These are phyloP conservation scores for Beauveria medogensis DNA, from an alignment of 2,329 filamentous ascomycete species.

Conservation along the genomic window DNA sequence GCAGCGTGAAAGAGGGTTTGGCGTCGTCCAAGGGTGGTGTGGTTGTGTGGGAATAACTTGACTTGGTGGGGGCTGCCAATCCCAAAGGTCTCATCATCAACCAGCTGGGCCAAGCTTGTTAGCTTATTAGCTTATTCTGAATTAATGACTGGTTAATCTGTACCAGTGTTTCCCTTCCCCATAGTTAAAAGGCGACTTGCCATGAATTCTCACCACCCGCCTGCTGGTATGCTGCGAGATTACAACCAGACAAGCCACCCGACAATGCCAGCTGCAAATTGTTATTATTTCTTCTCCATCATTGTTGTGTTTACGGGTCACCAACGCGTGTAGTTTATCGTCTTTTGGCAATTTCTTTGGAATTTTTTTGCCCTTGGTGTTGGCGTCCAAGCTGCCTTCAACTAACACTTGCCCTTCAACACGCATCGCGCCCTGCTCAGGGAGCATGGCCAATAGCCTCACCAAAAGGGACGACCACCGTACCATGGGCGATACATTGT, in stretches of 20 bases:
- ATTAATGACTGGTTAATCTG: neutral
- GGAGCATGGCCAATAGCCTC: slow-evolving; percentile 7
- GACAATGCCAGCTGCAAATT: neutral
- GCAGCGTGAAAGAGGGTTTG: no score
- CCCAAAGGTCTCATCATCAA: neutral
- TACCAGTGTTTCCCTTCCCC: neutral
- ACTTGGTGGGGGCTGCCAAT: neutral
- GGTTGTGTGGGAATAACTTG: neutral
- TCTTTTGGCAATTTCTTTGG: neutral
- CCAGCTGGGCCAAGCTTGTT: neutral
- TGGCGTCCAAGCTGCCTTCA: neutral
- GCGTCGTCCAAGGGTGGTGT: neutral
- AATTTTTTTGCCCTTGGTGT: neutral
- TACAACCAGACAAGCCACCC: slow-evolving; percentile 4
- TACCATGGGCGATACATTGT: neutral
- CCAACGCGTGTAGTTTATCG: neutral
- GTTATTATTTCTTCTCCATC: neutral
- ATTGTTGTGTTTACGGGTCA: neutral
- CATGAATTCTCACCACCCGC: neutral
- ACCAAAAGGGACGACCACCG: neutral
- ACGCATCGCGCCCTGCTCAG: neutral
- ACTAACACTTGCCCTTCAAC: neutral
- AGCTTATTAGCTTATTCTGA: no score
- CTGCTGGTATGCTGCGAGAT: slow-evolving; percentile 10
- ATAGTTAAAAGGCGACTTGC: neutral